Evolutionary conservation across 2,329 filamentous ascomycete genomes (phyloP).

Genomic region (Monilinia vaccinii-corymbosi): DNA sequence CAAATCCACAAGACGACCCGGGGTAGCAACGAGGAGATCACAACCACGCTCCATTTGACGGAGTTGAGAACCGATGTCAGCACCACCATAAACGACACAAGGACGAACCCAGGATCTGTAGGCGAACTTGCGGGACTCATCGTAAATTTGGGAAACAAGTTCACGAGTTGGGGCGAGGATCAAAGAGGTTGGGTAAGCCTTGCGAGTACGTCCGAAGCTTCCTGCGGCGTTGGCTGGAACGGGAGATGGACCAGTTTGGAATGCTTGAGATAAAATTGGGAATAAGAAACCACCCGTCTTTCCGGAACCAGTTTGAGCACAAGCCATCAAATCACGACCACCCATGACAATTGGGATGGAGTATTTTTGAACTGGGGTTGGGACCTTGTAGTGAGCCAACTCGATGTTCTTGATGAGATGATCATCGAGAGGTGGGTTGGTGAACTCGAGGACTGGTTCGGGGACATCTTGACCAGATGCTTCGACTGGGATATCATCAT

Average conservation of each 20-base stretch:
- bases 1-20: slow-evolving; percentile 92
- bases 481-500: slow-evolving; percentile 98
- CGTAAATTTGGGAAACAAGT: slow-evolving; percentile 96
- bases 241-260: slow-evolving; percentile 74
- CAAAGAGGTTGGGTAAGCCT: slow-evolving; percentile 92
- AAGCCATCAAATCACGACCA: slow-evolving; percentile 97
- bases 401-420: slow-evolving; percentile 90
- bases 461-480: slow-evolving; percentile 90
- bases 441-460: slow-evolving; percentile 83
- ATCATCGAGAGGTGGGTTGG: slow-evolving; percentile 89
- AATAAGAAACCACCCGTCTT: slow-evolving; percentile 99
- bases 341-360: slow-evolving; percentile 98
- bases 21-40: slow-evolving; percentile 92
- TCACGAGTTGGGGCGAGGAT: slow-evolving; percentile 96
- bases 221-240: slow-evolving; percentile 54
- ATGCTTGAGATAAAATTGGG: slow-evolving; percentile 96
- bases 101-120: slow-evolving; percentile 99
- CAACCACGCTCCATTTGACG: slow-evolving; percentile 97
- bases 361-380: slow-evolving; percentile 98
- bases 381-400: slow-evolving; percentile 87
- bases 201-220: slow-evolving; percentile 86
- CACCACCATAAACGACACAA: slow-evolving; percentile 97
- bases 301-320: slow-evolving; percentile 98
- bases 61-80: slow-evolving; percentile 95
- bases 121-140: slow-evolving; percentile 94